phyloP scores from a whole-genome alignment of 2,329 filamentous ascomycete genomes.

The Pleomassaria siparia region DNA sequence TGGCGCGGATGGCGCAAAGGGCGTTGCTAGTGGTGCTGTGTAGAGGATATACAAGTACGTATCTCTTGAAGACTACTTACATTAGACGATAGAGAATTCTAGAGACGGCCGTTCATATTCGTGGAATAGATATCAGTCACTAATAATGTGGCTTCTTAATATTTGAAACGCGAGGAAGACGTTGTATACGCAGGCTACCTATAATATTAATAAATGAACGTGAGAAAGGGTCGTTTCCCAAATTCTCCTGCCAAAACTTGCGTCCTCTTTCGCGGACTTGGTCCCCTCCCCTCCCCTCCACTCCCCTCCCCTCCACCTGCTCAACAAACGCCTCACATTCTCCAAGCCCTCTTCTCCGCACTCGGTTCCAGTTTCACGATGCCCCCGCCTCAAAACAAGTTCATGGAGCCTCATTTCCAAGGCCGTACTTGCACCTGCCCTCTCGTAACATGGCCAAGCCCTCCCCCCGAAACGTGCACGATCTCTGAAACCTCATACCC shows the following conservation, averaged over 20 bases:
- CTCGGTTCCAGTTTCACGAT: background rate
- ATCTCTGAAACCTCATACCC: slow-evolving; percentile 2
- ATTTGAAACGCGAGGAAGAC: background rate
- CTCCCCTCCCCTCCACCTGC: background rate
- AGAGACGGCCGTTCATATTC: too few species aligned
- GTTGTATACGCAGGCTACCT: background rate
- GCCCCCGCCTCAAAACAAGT: background rate
- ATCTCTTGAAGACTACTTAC: too few species aligned
- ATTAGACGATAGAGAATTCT: too few species aligned
- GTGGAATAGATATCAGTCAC: background rate
- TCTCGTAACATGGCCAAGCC: background rate
- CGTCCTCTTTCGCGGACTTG: too few species aligned
- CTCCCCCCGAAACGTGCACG: background rate
- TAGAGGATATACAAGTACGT: too few species aligned
- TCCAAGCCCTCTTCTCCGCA: background rate
- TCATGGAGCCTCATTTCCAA: slow-evolving; percentile 1
- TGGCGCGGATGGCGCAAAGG: slow-evolving; percentile 22
- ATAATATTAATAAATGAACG: background rate
- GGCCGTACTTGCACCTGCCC: background rate
- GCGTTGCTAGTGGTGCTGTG: slow-evolving; percentile 16
- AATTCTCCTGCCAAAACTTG: background rate
- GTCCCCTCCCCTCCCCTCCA: too few species aligned
- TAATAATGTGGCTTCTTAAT: background rate
- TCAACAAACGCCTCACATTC: background rate
- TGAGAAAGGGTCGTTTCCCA: background rate